These are phyloP conservation scores for Hemileia vastatrix DNA, from an alignment of 1,284 basidiomycete species.

Conservation along the genomic window DNA sequence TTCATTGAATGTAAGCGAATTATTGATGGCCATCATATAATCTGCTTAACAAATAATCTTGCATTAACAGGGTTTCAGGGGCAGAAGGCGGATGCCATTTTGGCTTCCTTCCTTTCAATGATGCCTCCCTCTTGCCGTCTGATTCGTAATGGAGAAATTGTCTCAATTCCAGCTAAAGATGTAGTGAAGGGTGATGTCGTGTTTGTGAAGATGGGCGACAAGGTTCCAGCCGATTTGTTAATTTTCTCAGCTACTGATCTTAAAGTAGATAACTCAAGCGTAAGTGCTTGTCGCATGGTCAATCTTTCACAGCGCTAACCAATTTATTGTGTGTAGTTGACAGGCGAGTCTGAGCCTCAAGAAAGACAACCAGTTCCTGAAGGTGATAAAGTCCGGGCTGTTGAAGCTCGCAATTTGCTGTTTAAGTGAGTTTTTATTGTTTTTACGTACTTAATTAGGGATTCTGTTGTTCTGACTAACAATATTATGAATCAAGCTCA, in stretches of 20 bases:
- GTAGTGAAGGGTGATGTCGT: slow-evolving; percentile 63
- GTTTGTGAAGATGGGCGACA: slow-evolving; percentile 56
- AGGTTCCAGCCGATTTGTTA: slow-evolving; percentile 59
- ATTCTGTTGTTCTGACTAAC: too few species aligned
- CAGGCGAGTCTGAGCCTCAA: slow-evolving; percentile 61
- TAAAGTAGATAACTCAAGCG: slow-evolving; percentile 60
- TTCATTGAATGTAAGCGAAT: slow-evolving; percentile 53
- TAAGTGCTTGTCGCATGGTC: neutral
- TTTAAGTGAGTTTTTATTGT: slow-evolving; percentile 49
- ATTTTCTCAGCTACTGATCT: slow-evolving; percentile 54
- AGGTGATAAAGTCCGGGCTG: slow-evolving; percentile 51
- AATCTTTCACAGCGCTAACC: neutral
- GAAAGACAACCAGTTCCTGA: slow-evolving; percentile 51
- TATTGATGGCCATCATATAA: slow-evolving; percentile 40
- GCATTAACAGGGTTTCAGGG: slow-evolving; percentile 21
- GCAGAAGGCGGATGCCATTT: slow-evolving; percentile 54
- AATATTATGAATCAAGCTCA: slow-evolving; percentile 40
- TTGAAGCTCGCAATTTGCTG: slow-evolving; percentile 59
- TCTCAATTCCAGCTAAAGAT: slow-evolving; percentile 54
- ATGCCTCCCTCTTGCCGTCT: slow-evolving; percentile 60
- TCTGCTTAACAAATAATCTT: slow-evolving; percentile 54
- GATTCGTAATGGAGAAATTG: slow-evolving; percentile 55
- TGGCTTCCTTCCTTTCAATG: slow-evolving; percentile 61
- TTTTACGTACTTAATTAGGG: too few species aligned
- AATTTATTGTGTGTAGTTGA: slow-evolving; percentile 43